Evolutionary conservation across 352 stramenopile species (phyloP).

Genomic region (Globisporangium paroecandrum): DNA sequence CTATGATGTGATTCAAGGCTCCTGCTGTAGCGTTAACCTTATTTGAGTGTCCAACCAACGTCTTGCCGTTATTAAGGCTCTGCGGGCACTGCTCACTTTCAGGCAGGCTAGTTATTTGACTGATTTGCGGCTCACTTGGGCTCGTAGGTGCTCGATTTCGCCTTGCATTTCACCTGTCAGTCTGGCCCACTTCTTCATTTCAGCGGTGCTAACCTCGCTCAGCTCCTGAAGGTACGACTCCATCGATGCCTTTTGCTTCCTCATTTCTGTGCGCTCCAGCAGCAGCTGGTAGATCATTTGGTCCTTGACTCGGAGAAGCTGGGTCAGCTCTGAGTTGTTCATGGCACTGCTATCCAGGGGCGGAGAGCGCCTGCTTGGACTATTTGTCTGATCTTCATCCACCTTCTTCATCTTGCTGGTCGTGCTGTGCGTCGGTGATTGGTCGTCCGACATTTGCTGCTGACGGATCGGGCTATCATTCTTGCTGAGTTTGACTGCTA

Average conservation of each 20-base stretch:
- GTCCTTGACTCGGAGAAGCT: conserved; percentile 65
- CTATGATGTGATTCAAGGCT: background rate
- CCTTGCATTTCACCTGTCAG: conserved; percentile 81
- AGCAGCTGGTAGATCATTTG: conserved; percentile 83
- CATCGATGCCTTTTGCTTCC: conserved; percentile 41
- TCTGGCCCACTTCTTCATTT: conserved; percentile 82
- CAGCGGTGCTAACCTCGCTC: conserved; percentile 61
- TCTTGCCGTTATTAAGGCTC: background rate
- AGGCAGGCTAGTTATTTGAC: background rate
- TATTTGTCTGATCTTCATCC: background rate
- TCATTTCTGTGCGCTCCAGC: conserved; percentile 56
- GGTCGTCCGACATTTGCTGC: background rate
- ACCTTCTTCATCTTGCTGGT: background rate
- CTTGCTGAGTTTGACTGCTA: background rate
- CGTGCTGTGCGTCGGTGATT: background rate
- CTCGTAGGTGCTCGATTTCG: conserved; percentile 66
- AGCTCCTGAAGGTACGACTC: conserved; percentile 62
- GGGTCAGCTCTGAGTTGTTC: conserved; percentile 26
- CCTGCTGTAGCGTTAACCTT: background rate
- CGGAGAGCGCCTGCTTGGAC: background rate
- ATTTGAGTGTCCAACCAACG: background rate
- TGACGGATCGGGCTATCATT: background rate
- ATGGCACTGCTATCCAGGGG: background rate
- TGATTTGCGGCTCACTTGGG: conserved; percentile 17
- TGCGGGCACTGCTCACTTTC: background rate